Evolutionary conservation across 1,139 yeast species (phyloP).

Genomic region (Taiozyma sp.): DNA sequence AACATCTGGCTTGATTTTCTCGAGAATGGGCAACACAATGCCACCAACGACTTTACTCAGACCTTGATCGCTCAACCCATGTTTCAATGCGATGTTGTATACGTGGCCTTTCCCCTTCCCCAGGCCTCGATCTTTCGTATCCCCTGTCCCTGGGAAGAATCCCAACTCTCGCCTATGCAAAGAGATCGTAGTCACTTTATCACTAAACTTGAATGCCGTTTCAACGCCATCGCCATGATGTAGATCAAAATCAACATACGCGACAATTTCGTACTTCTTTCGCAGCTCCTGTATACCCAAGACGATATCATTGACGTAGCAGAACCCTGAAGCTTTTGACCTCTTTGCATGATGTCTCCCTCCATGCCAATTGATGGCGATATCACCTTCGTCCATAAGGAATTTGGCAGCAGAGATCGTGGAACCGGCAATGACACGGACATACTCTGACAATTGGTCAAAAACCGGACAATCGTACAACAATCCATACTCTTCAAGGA

Average conservation of each 20-base stretch:
- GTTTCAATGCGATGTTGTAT: conserved; percentile 52
- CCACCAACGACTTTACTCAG: conserved; percentile 35
- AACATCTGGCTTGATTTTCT: conserved; percentile 41
- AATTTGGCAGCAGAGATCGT: conserved; percentile 47
- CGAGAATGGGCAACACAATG: conserved; percentile 41
- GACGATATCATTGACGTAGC: conserved; percentile 68
- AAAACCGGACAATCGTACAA: conserved; percentile 65
- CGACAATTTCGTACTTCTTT: conserved; percentile 39
- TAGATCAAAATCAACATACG: conserved; percentile 68
- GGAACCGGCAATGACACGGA: conserved; percentile 50
- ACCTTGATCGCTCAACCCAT: conserved; percentile 49
- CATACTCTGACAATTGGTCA: conserved; percentile 47
- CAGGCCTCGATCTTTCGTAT: conserved; percentile 29
- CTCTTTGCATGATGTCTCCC: conserved; percentile 72
- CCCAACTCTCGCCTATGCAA: conserved; percentile 63
- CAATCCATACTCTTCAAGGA: conserved; percentile 34
- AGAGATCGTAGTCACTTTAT: conserved; percentile 57
- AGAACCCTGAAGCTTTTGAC: conserved; percentile 61
- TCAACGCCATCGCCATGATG: conserved; percentile 86
- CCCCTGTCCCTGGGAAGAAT: conserved; percentile 74
- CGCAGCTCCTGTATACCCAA: conserved; percentile 49
- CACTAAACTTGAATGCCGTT: conserved; percentile 53
- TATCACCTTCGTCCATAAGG: conserved; percentile 22
- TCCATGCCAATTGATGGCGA: conserved; percentile 73
- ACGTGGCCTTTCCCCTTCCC: conserved; percentile 35